Evolutionary conservation across 2,329 filamentous ascomycete species (phyloP).

Genomic region (Sporothrix brunneoviolacea): DNA sequence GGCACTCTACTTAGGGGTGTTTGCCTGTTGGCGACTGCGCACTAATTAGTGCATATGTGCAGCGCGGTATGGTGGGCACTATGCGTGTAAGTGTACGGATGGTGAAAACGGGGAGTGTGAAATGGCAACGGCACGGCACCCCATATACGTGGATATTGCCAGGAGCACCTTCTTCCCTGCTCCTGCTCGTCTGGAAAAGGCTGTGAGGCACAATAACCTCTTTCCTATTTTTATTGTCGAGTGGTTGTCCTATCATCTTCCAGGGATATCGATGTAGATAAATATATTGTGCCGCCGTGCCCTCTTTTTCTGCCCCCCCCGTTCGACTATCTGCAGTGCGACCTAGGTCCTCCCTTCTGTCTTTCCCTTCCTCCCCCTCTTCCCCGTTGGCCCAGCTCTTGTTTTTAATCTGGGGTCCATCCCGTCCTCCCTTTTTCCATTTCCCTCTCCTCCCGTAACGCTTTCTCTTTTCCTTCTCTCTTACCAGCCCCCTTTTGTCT

Average conservation of each 20-base stretch:
- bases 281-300: conserved; percentile 1
- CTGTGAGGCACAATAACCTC: conserved; percentile 7
- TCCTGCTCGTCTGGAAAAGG: neutral
- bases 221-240: conserved; percentile 9
- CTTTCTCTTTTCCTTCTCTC: neutral
- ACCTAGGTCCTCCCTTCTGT: conserved; percentile 3
- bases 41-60: too few species aligned
- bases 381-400: neutral
- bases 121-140: too few species aligned
- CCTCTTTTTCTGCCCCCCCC: neutral
- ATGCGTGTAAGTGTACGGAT: too few species aligned
- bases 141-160: too few species aligned
- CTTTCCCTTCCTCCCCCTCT: neutral
- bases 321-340: conserved; percentile 3
- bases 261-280: neutral
- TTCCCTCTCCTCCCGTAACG: neutral
- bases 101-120: too few species aligned
- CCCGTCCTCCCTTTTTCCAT: neutral
- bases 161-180: too few species aligned
- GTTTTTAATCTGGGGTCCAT: neutral
- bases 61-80: too few species aligned
- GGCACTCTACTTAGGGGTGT: too few species aligned
- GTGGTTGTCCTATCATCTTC: neutral
- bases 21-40: too few species aligned
- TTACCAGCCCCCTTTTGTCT: neutral